phyloP scores from a whole-genome alignment of 2,329 filamentous ascomycete species.

The Calonectria hawksworthii region DNA sequence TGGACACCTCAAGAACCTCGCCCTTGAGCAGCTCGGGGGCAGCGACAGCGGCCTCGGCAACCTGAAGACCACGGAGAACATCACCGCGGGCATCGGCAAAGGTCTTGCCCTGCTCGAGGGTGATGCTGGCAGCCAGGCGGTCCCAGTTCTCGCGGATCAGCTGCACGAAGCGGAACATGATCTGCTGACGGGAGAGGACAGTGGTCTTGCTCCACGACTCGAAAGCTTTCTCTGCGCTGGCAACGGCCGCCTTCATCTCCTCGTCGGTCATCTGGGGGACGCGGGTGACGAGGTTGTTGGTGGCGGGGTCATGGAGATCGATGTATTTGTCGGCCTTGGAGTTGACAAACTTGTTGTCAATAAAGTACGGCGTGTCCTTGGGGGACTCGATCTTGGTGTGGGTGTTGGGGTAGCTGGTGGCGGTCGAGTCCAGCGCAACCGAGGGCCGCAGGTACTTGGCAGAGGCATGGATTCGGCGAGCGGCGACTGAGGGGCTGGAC shows the following conservation, averaged over 20 bases:
- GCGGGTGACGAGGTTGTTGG: slow-evolving; percentile 86
- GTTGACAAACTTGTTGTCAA: slow-evolving; percentile 83
- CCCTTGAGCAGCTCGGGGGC: slow-evolving; percentile 87
- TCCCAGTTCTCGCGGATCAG: slow-evolving; percentile 90
- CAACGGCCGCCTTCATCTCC: slow-evolving; percentile 82
- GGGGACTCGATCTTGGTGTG: slow-evolving; percentile 80
- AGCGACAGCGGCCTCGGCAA: slow-evolving; percentile 85
- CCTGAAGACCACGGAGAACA: slow-evolving; percentile 85
- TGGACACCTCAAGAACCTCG: slow-evolving; percentile 86
- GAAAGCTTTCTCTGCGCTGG: slow-evolving; percentile 82
- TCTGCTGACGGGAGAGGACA: slow-evolving; percentile 81
- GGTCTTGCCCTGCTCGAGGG: slow-evolving; percentile 90
- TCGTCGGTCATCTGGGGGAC: slow-evolving; percentile 85
- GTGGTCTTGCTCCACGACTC: slow-evolving; percentile 80
- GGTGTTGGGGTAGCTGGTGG: slow-evolving; percentile 75
- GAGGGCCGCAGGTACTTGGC: slow-evolving; percentile 67
- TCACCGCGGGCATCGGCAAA: slow-evolving; percentile 87
- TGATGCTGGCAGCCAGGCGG: slow-evolving; percentile 85
- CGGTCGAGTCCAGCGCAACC: slow-evolving; percentile 66
- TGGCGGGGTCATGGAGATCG: slow-evolving; percentile 85
- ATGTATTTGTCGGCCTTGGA: slow-evolving; percentile 81
- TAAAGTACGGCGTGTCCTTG: slow-evolving; percentile 82
- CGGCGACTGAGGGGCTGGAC: slow-evolving; percentile 54
- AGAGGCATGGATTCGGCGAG: slow-evolving; percentile 70
- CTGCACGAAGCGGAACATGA: slow-evolving; percentile 89